These are phyloP conservation scores for Trichoderma orchidacearum DNA, from an alignment of 495 filamentous ascomycete genomes.

Conservation along the genomic window DNA sequence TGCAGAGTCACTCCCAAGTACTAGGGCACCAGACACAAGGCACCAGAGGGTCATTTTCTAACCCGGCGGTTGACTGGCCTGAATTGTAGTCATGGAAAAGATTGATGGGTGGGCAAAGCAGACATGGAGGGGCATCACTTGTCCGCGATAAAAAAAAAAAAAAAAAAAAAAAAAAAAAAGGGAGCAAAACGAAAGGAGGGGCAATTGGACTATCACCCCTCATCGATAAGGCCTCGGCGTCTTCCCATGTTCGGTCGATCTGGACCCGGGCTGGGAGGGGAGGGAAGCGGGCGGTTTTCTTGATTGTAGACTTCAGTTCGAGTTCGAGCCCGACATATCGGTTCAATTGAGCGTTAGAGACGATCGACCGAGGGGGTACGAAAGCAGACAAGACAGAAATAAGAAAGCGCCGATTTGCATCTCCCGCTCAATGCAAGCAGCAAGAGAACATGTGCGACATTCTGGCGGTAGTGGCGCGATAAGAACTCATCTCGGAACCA, in stretches of 20 bases:
- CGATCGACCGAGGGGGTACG: background rate
- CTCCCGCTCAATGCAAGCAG: background rate
- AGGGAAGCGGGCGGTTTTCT: background rate
- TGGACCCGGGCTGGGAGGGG: background rate
- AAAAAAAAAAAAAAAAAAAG: background rate
- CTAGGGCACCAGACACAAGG: background rate
- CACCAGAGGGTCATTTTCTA: background rate
- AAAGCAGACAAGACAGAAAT: background rate
- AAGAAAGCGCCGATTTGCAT: background rate
- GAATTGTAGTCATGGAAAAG: background rate
- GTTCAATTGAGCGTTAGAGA: too few species aligned
- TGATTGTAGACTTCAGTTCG: too few species aligned
- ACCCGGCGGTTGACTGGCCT: background rate
- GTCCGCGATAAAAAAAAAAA: background rate
- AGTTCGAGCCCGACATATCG: too few species aligned
- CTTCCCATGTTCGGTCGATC: background rate
- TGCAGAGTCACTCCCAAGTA: background rate
- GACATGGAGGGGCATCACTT: background rate
- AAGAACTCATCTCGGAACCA: too few species aligned
- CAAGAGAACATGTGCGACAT: background rate
- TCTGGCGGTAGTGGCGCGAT: background rate
- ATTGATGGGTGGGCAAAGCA: background rate
- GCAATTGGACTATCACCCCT: background rate
- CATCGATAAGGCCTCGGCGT: background rate
- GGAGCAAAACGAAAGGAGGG: too few species aligned